Conservation (phyloP, 768 basidiomycete species). For the Russula brevipes region DNA sequence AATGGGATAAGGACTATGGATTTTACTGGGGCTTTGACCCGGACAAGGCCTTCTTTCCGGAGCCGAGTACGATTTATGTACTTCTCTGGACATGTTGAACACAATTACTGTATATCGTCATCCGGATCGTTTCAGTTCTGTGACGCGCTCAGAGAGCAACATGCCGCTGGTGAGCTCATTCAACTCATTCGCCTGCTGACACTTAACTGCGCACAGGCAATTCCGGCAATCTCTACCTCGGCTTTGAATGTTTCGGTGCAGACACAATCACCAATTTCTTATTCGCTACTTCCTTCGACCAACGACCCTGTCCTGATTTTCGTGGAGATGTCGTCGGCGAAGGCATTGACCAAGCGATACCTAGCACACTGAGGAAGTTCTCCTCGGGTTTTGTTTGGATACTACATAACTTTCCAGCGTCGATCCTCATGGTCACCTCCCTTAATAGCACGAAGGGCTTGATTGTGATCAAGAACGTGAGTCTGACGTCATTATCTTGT, state of each 20-base stretch:
- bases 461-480: background rate
- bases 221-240: conserved; percentile 37
- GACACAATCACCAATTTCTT: conserved; percentile 43
- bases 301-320: conserved; percentile 35
- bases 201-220: background rate
- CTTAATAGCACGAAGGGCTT: background rate
- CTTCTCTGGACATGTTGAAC: background rate
- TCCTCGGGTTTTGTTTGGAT: conserved; percentile 2
- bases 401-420: background rate
- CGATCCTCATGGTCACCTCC: background rate
- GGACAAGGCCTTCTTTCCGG: conserved; percentile 36
- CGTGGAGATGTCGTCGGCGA: conserved; percentile 34
- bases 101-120: conserved; percentile 21
- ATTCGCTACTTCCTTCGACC: conserved; percentile 35
- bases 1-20: conserved; percentile 37
- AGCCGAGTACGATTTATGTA: conserved; percentile 27
- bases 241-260: conserved; percentile 39
- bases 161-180: conserved; percentile 4
- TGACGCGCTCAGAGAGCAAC: conserved; percentile 3
- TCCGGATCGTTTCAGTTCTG: conserved; percentile 36
- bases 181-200: background rate
- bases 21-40: conserved; percentile 39
- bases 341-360: conserved; percentile 32
- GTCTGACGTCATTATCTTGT: background rate
- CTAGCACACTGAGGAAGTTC: conserved; percentile 17